A percentile compares a stretch with the other conserved stretches of the same genome.
phyloP scores from a whole-genome alignment of 2,329 filamentous ascomycete species.

The Seiridium cupressi region DNA sequence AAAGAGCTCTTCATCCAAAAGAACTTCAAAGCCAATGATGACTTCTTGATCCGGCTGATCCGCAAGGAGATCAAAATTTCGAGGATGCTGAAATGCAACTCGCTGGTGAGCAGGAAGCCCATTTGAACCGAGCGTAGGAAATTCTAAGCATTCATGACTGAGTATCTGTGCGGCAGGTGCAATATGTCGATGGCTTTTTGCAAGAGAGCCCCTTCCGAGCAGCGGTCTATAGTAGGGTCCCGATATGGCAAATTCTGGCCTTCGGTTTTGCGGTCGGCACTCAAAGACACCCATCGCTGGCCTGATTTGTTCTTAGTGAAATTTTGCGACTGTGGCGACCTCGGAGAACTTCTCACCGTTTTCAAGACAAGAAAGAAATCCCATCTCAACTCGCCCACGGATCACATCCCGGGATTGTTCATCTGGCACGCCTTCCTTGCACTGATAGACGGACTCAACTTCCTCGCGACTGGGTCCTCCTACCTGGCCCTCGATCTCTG shows the following conservation, averaged over 20 bases:
- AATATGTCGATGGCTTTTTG: conserved; percentile 10
- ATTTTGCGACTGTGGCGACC: conserved; percentile 11
- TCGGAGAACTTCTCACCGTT: conserved; percentile 7
- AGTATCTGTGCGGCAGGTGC: neutral
- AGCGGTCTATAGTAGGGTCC: conserved; percentile 5
- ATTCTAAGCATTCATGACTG: neutral
- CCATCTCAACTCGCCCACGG: neutral
- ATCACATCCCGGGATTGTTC: conserved; percentile 16
- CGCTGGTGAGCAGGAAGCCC: neutral
- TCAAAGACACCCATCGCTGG: neutral
- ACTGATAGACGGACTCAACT: conserved; percentile 15
- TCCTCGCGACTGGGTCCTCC: conserved; percentile 14
- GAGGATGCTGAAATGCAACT: conserved; percentile 1
- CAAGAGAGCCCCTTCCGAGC: conserved; percentile 5
- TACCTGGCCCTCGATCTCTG: conserved; percentile 8
- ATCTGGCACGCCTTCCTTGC: conserved; percentile 16
- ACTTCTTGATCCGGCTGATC: conserved; percentile 3
- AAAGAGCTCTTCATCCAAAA: conserved; percentile 11
- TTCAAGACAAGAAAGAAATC: conserved; percentile 10
- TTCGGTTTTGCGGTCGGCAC: too few species aligned
- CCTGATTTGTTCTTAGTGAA: conserved; percentile 2
- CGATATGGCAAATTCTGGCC: too few species aligned
- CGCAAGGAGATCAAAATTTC: conserved; percentile 8
- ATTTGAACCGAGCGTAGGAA: neutral
- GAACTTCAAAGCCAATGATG: conserved; percentile 4